Evolutionary conservation across 2,329 filamentous ascomycete genomes (phyloP), one percentile per base, ranked within the genome.

Genomic region (Aspergillus sp.): DNA sequence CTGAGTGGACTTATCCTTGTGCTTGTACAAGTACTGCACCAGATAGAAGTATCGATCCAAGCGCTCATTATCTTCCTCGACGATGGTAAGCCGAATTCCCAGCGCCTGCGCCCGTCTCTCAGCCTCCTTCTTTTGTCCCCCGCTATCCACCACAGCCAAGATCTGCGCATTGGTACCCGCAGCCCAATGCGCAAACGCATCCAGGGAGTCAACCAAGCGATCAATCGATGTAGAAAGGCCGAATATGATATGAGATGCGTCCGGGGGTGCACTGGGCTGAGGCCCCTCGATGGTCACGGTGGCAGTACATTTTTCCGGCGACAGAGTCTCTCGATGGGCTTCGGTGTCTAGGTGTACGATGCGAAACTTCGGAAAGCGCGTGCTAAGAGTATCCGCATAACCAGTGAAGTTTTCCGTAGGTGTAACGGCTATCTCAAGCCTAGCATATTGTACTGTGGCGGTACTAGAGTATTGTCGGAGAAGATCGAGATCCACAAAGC

Each of bases 1-100:
- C 47, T 77, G 71, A 0, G 82, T 83, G 3, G 74, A 66, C 11
- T 53, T 51, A n/a, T 76, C 69, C 23, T 54, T 57, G 39, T 61
- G 32, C 41, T 84, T 68, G 58, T 84, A 77, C 44, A 81, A 72
- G 10, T 59, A 49, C n/a, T 77, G 74, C 8, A 85, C 67, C 4
- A 85, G 77, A 27, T 80, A 75, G 68, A 86, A 85, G 67, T 85
- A 83, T 57, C 83, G 82, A 64, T 85, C 67, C 32, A 68, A 51
- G n/a, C 62, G 65, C 23, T 66, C 62, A 2, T 67, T 66, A 13
- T 63, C 63, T 5, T 58, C 61, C 36, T 66, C 57, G n/a, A 63
- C 54, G 17, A 69, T 66, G 10, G 67, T 64, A 32, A 74, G 80
- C 42, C 81, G 80, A n/a, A 80, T 76, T 8, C 62, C 54, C 63